Base-by-base conservation (phyloP, 2,329 filamentous ascomycete species). In the Penicillium digitatum region DNA sequence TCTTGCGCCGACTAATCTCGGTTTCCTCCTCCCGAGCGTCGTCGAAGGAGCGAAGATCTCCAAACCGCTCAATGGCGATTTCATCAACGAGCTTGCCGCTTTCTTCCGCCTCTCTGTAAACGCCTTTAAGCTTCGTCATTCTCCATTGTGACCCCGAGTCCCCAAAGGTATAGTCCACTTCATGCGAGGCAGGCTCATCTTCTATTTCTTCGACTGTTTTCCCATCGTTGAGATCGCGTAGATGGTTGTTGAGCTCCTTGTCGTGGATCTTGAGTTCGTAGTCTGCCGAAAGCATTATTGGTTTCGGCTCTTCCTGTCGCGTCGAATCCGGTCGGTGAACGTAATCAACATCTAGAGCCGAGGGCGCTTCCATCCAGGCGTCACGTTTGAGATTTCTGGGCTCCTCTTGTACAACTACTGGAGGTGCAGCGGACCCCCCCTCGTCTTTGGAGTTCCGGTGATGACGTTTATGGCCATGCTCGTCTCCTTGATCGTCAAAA, bases 321-420 rank as follows among this genome's bases (percentile, higher is more conserved):
- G 84, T 84, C 78, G 57, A 83, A 80, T 67, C 89, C 82, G 48
- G 90, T 81, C 74, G 71, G 34, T 77, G 74, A 24, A 78, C 68
- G 70, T 95, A 96, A 68, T 97, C 92, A 54, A 97, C 79, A 50
- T 92, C 87, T 34, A 95, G 75, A 0, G 87, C 85, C 0, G 89
- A 89, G 0, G 93, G 91, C 0, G 87, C 87, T 56, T 91, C 87
- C 94, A 99, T 99, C 92, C 95, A 99, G 0, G 88, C 84, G 72
- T 97, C 94, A 60, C 95, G 84, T 62, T 86, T 81, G 31, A 86
- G 66, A 1, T 74, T 65, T 22, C 73, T 62, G 16, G 69, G 63
- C 66, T 76, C 64, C 74, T 79, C 65, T 74, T 82, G 65, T 1
- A 55, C 50, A 7, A 58, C 66, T 9, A 74, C 71, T 24, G 72